Percentiles rank a stretch among this genome's conserved stretches.
phyloP scores from a whole-genome alignment of 306 rosid species.

The Luffa acutangula region DNA sequence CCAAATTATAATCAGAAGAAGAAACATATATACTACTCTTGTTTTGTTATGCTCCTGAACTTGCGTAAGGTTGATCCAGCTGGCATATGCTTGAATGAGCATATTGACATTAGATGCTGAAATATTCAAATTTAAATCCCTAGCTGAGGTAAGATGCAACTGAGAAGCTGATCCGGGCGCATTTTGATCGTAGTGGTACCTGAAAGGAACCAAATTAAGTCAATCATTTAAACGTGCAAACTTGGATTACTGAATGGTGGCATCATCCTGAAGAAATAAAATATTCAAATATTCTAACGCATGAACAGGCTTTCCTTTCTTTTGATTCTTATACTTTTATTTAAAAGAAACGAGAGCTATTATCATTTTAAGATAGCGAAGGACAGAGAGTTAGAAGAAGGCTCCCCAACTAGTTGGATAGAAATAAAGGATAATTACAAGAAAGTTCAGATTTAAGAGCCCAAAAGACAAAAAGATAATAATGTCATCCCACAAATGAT shows the following conservation, averaged over 20 bases:
- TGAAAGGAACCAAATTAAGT: slow-evolving; percentile 11
- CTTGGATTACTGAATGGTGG: background rate
- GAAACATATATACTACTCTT: slow-evolving; percentile 43
- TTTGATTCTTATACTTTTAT: background rate
- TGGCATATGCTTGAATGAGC: slow-evolving; percentile 97
- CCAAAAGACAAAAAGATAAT: background rate
- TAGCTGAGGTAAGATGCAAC: slow-evolving; percentile 73
- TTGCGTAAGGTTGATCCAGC: slow-evolving; percentile 79
- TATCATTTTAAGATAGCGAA: background rate
- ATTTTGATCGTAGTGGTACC: slow-evolving; percentile 73
- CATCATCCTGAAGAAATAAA: background rate
- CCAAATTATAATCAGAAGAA: background rate
- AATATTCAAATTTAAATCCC: slow-evolving; percentile 84
- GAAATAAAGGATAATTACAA: background rate
- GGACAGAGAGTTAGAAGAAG: background rate
- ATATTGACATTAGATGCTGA: slow-evolving; percentile 87
- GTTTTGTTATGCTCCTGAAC: slow-evolving; percentile 39
- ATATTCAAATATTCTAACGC: background rate
- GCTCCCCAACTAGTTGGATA: background rate
- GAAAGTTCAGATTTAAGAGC: background rate
- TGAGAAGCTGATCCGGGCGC: slow-evolving; percentile 86
- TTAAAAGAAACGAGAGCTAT: background rate
- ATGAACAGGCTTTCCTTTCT: background rate
- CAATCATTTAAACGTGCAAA: background rate
- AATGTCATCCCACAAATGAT: background rate